Base-by-base conservation (phyloP, 805 yeast genomes). In the Metschnikowia anglica region DNA sequence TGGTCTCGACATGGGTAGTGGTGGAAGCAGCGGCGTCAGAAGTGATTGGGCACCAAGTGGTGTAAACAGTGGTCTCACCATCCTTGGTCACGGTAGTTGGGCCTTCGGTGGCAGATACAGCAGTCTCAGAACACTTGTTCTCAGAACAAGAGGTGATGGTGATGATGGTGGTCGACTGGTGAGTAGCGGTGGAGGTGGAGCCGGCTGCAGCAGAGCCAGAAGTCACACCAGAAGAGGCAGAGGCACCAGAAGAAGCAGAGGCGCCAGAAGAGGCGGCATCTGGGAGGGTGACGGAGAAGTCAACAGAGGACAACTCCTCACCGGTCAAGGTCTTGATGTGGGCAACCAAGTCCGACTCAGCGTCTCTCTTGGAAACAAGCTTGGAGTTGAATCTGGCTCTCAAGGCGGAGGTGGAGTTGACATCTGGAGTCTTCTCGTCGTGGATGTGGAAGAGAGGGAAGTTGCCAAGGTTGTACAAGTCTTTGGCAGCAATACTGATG, bases 341-440 rank as follows among this genome's bases (percentile, higher is more conserved):
- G 17, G 51, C 54, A 34, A 52, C 46, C 39, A 63, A 58, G 50
- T 53, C 59, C 17, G 55, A 31, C n/a, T 33, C 47, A 20, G 41
- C 69, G 47, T 63, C 72, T 58, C 66, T 66, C 53, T 59, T 58
- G 47, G 53, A 54, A 45, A 61, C 53, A 41, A 65, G 59, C 38
- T 52, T 39, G 9, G 53, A 32, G 49, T 43, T 43, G 52, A 52
- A 52, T 65, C 73, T 66, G 58, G 58, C 68, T 60, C 67, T 66
- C 57, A 66, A 54, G 27, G 68, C 68, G 46, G 65, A 62, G 49
- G 73, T 65, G 29, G 73, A 67, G 65, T 69, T 69, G 25, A 65
- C 49, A 28, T 60, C 55, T 36, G 70, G 66, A 12, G 54, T 35
- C 48, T 56, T 41, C 26, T 54, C 54, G 12, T 43, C 50, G 47